Conservation (phyloP, 2,329 filamentous ascomycete genomes). For the Alternaria novae-zelandiae region DNA sequence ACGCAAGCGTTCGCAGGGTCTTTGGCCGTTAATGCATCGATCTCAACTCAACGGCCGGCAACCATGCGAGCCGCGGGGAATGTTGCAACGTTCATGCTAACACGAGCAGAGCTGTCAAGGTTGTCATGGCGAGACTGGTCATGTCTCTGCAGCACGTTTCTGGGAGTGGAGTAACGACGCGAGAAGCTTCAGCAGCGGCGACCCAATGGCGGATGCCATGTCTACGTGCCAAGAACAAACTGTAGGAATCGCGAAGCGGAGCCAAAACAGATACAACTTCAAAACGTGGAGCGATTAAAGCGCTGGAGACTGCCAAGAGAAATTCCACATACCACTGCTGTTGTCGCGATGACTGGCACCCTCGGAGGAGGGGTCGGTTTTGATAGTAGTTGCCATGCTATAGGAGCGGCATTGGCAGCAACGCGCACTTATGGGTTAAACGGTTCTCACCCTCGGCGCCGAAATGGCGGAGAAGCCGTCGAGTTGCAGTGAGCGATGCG, state of each 20-base stretch:
- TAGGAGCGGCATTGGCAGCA: conserved; percentile 37
- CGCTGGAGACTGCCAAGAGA: conserved; percentile 25
- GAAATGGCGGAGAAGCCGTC: conserved; percentile 13
- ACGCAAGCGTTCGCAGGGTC: conserved; percentile 13
- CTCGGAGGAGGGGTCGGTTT: conserved; percentile 40
- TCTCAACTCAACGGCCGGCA: conserved; percentile 34
- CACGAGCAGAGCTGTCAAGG: conserved; percentile 10
- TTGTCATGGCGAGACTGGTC: conserved; percentile 38
- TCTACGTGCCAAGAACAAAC: conserved; percentile 25
- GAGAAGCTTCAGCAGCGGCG: conserved; percentile 15
- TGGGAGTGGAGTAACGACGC: conserved; percentile 18
- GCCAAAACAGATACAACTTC: conserved; percentile 42
- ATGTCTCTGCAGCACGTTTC: conserved; percentile 37
- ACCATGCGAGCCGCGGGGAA: conserved; percentile 29
- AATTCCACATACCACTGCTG: conserved; percentile 42
- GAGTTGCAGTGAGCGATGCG: conserved; percentile 12
- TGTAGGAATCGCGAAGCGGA: conserved; percentile 35
- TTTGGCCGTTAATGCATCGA: conserved; percentile 30
- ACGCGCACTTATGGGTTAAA: conserved; percentile 16
- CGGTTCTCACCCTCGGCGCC: conserved; percentile 13
- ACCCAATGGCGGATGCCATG: conserved; percentile 27
- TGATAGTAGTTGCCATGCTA: conserved; percentile 45
- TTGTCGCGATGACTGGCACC: conserved; percentile 36
- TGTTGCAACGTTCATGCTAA: conserved; percentile 34
- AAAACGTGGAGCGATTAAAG: conserved; percentile 39